Base-by-base conservation (phyloP, 129 eudicot species). In the Erigeron canadensis region DNA sequence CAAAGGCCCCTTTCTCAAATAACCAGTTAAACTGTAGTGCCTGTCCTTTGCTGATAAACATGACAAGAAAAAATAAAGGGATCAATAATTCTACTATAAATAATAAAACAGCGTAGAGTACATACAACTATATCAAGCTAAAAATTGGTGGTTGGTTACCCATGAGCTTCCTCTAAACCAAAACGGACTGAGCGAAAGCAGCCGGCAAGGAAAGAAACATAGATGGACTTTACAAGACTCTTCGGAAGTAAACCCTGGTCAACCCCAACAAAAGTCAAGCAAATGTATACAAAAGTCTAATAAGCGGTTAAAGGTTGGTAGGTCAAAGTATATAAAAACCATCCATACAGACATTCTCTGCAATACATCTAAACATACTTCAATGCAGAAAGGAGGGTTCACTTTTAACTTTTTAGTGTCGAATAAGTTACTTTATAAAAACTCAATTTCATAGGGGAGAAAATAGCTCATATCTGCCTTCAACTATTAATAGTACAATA, bases 121-220 rank as follows among this genome's bases (percentile, higher is more conserved):
- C 5, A 43, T 5, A 50, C 10, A 56, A n/a, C 6, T 48, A 59
- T 39, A 70, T 40, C 4, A 10, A 42, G 38, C 10, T 41, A 41
- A 63, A 46, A 56, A 80, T 55, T 17, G 18, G 40, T 19, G 63
- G 21, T 72, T 21, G 16, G 73, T 85, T 84, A 94, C 98, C 98
- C 98, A 37, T 94, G 98, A 87, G 96, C 95, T 89, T 89, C 98
- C 79, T 94, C 93, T 76, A 94, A 75, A 51, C 98, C 98, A 58
- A 94, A 94, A 56, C 98, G 98, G 28, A 94, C 88, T 59, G 98
- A 94, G 63, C 98, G 96, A 72, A 94, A 94, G 79, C 96, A 94
- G 73, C 98, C 98, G 23, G 98, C 98, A 69, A 94, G 96, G 77
- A 89, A 94, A 60, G 98, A 94, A 66, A 94, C 95, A 81, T 94